These are phyloP conservation scores for Candida glucosophila DNA, from an alignment of 1,139 yeast species.

Conservation along the genomic window DNA sequence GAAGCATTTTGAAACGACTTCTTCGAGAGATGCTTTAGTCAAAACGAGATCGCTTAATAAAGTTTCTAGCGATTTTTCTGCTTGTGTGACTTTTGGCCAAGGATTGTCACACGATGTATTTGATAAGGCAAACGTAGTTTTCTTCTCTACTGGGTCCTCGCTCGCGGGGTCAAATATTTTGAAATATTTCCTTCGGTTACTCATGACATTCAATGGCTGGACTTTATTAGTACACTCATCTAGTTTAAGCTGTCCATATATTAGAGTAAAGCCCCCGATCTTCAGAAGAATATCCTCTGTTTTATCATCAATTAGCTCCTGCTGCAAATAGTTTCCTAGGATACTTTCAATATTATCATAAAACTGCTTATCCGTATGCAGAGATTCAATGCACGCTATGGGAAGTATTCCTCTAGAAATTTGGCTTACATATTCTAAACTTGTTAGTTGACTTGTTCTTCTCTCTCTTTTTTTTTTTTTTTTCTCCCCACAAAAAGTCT, in stretches of 20 bases:
- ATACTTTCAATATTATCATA: constrained; percentile 20
- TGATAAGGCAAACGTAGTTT: constrained; percentile 46
- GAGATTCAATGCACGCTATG: constrained; percentile 40
- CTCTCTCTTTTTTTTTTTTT: constrained; percentile 10
- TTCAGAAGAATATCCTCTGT: constrained; percentile 24
- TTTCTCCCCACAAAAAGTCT: constrained; percentile 9
- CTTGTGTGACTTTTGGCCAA: constrained; percentile 65
- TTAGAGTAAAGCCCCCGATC: constrained; percentile 78
- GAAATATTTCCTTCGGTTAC: constrained; percentile 41
- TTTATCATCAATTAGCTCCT: constrained; percentile 2
- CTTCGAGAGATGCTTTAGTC: constrained; percentile 21
- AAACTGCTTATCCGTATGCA: constrained; percentile 39
- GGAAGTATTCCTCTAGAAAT: constrained; percentile 74
- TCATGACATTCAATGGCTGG: constrained; percentile 37
- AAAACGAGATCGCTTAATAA: constrained; percentile 23
- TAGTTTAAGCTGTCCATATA: constrained; percentile 52
- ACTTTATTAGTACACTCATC: constrained; percentile 16
- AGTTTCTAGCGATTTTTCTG: constrained; percentile 34
- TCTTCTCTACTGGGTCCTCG: constrained; percentile 6
- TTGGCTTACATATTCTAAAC: constrained; percentile 21
- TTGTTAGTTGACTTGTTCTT: constrained; percentile 7
- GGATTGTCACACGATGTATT: constrained; percentile 56
- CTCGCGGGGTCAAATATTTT: constrained; percentile 19
- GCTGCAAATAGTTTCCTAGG: constrained; percentile 20
- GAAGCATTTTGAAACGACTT: constrained; percentile 45